A percentile compares a stretch with the other conserved stretches of the same genome.
Evolutionary conservation across 768 basidiomycete species (phyloP).

Genomic region (Candolleomyces eurysporus): DNA sequence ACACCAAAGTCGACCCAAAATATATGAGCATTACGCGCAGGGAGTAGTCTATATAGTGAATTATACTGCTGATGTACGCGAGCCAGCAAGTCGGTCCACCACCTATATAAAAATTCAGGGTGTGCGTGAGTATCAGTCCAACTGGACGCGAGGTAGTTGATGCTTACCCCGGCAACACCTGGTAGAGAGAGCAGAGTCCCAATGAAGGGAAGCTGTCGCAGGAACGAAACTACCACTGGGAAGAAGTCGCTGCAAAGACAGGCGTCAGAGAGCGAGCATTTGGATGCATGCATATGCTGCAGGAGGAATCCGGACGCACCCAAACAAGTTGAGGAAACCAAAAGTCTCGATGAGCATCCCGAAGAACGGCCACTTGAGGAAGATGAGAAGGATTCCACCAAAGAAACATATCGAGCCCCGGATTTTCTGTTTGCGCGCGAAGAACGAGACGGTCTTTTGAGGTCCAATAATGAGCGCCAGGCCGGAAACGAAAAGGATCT

Average conservation of each 20-base stretch:
- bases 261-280: background rate
- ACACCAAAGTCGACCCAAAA: background rate
- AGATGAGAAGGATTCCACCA: slow-evolving; percentile 89
- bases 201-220: slow-evolving; percentile 90
- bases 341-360: slow-evolving; percentile 94
- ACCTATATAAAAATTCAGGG: slow-evolving; percentile 41
- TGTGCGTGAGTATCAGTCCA: background rate
- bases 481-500: slow-evolving; percentile 94
- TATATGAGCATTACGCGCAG: background rate
- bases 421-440: slow-evolving; percentile 92
- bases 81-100: slow-evolving; percentile 78
- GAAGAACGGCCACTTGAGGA: slow-evolving; percentile 92
- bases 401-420: slow-evolving; percentile 88
- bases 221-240: slow-evolving; percentile 96
- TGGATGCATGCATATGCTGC: background rate
- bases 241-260: slow-evolving; percentile 82
- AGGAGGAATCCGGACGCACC: slow-evolving; percentile 46
- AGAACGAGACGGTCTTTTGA: slow-evolving; percentile 97
- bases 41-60: slow-evolving; percentile 7
- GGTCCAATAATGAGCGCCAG: slow-evolving; percentile 96
- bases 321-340: slow-evolving; percentile 96
- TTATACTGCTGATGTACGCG: slow-evolving; percentile 71
- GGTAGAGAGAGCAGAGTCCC: slow-evolving; percentile 86
- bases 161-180: slow-evolving; percentile 79
- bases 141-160: background rate